Conservation (phyloP, 345 rosid genomes). For the Mercurialis annua region DNA sequence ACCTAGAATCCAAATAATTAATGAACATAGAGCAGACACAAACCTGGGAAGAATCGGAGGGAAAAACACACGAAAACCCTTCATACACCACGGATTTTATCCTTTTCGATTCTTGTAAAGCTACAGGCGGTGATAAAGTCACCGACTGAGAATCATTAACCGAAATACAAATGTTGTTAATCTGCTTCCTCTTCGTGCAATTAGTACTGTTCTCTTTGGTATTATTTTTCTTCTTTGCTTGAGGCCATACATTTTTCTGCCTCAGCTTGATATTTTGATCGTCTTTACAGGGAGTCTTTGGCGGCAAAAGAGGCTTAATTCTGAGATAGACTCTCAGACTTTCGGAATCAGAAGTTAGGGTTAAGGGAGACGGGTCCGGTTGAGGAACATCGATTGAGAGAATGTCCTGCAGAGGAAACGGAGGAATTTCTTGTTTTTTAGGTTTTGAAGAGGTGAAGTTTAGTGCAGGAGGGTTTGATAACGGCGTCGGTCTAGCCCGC, state of each 20-base stretch:
- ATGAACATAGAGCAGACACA: neutral
- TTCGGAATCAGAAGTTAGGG: conserved; percentile 26
- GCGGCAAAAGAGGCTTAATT: conserved; percentile 40
- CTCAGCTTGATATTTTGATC: conserved; percentile 26
- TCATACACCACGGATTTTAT: conserved; percentile 69
- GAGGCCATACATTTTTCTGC: conserved; percentile 61
- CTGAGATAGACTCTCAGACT: conserved; percentile 68
- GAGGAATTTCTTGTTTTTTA: conserved; percentile 27
- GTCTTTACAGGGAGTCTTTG: conserved; percentile 7
- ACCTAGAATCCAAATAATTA: too few species aligned
- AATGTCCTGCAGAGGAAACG: conserved; percentile 67
- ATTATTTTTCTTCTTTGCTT: conserved; percentile 40
- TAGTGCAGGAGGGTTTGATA: conserved; percentile 21
- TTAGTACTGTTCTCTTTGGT: conserved; percentile 24
- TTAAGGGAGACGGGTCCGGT: neutral
- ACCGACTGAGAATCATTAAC: conserved; percentile 56
- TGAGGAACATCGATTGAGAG: conserved; percentile 36
- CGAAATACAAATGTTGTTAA: conserved; percentile 37
- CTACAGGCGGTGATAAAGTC: conserved; percentile 53
- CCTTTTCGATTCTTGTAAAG: conserved; percentile 59
- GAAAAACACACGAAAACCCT: conserved; percentile 83
- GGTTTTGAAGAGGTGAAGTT: conserved; percentile 13
- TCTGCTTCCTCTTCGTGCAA: conserved; percentile 26
- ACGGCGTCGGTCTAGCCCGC: conserved; percentile 63
- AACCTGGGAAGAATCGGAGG: conserved; percentile 70